phyloP scores from a whole-genome alignment of 2,329 filamentous ascomycete species.

The Colletotrichum sp. region DNA sequence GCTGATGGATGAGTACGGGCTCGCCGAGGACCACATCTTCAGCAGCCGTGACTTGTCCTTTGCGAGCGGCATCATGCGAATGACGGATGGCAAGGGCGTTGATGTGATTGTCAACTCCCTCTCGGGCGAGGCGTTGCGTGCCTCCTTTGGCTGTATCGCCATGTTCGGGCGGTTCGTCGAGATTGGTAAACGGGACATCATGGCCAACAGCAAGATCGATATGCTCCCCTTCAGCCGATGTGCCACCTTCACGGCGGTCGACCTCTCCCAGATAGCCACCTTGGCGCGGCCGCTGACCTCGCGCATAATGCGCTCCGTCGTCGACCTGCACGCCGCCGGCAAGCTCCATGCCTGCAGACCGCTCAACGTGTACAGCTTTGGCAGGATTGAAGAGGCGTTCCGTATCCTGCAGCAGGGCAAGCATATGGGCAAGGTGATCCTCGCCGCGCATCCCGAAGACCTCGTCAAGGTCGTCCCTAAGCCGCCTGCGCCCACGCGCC shows the following conservation, averaged over 20 bases:
- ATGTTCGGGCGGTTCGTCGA: slow-evolving; percentile 44
- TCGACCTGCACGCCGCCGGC: not conserved
- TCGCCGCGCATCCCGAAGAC: not conserved
- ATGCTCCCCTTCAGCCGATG: slow-evolving; percentile 47
- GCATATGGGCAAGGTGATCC: slow-evolving; percentile 46
- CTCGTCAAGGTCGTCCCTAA: not conserved
- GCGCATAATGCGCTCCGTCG: slow-evolving; percentile 3
- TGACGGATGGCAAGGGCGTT: slow-evolving; percentile 30
- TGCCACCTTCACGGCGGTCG: slow-evolving; percentile 37
- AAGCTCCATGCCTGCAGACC: slow-evolving; percentile 11
- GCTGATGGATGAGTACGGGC: slow-evolving; percentile 25
- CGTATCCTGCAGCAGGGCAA: slow-evolving; percentile 42
- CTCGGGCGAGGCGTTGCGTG: slow-evolving; percentile 38
- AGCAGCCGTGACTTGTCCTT: slow-evolving; percentile 32
- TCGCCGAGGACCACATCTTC: slow-evolving; percentile 35
- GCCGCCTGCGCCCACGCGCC: slow-evolving; percentile 4
- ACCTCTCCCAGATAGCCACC: slow-evolving; percentile 27
- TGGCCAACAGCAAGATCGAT: slow-evolving; percentile 42
- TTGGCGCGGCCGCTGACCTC: slow-evolving; percentile 20
- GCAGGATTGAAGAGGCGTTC: slow-evolving; percentile 39
- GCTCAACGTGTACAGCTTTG: slow-evolving; percentile 23
- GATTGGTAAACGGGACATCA: slow-evolving; percentile 43
- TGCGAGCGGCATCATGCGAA: slow-evolving; percentile 25
- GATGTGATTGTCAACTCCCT: slow-evolving; percentile 40
- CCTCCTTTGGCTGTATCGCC: slow-evolving; percentile 44